Percentiles rank a stretch among this genome's conserved stretches.
phyloP scores from a whole-genome alignment of 148 eudicot species.

The Bassia scoparia region DNA sequence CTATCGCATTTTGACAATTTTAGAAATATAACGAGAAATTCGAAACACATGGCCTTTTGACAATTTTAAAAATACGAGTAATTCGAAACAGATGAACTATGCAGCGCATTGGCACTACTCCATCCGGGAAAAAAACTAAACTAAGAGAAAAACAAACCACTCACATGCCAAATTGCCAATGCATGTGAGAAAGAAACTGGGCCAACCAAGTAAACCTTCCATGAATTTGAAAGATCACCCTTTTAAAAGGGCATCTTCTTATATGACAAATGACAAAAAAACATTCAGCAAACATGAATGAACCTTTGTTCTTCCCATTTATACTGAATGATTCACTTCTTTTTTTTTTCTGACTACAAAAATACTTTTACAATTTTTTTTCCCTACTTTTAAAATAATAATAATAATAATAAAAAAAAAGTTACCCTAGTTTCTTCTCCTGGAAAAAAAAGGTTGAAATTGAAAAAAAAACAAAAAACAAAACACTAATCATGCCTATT shows the following conservation, averaged over 20 bases:
- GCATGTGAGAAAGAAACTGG: slow-evolving; percentile 7
- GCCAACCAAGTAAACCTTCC: too few species aligned
- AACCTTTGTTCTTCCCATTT: slow-evolving; percentile 25
- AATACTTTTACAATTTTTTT: slow-evolving; percentile 14
- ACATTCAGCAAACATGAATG: slow-evolving; percentile 18
- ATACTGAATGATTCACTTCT: slow-evolving; percentile 28
- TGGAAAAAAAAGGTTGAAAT: too few species aligned
- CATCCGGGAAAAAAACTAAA: slow-evolving; percentile 11
- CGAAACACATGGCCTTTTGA: too few species aligned
- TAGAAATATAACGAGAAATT: too few species aligned
- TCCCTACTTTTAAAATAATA: slow-evolving; percentile 14
- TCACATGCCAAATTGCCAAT: slow-evolving; percentile 45
- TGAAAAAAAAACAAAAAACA: too few species aligned
- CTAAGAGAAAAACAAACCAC: slow-evolving; percentile 23
- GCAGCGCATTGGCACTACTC: neutral
- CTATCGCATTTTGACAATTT: too few species aligned
- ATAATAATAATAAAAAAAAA: slow-evolving; percentile 19
- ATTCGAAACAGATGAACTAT: neutral
- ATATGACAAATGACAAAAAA: slow-evolving; percentile 19
- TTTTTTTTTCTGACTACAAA: slow-evolving; percentile 22
- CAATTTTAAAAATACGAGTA: too few species aligned
- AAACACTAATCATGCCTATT: too few species aligned
- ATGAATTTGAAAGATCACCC: neutral
- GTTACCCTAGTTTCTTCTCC: neutral
- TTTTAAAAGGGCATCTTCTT: slow-evolving; percentile 17